Conservation (phyloP, 129 eudicot species). For the Logfia minima region DNA sequence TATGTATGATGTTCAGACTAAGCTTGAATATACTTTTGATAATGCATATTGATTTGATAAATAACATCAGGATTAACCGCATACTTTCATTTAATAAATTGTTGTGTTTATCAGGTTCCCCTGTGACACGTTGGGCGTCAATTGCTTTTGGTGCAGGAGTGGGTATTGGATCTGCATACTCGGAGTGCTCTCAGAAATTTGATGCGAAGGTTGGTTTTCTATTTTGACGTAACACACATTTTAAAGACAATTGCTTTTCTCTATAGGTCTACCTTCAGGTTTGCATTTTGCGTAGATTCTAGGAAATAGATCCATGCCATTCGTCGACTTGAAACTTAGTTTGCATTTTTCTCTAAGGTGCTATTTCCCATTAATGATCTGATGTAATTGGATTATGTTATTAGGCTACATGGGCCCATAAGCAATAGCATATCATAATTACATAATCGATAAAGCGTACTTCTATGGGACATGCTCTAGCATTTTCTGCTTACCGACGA, state of each 20-base stretch:
- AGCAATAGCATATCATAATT: no score
- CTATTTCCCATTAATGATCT: no score
- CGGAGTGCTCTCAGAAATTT: conserved; percentile 72
- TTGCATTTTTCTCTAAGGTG: no score
- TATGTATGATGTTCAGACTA: not conserved
- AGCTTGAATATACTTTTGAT: not conserved
- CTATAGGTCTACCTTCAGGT: not conserved
- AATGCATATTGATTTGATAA: not conserved
- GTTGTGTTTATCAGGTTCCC: conserved; percentile 52
- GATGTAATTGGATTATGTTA: no score
- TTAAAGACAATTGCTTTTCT: not conserved
- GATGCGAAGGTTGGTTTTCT: conserved; percentile 41
- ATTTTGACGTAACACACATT: not conserved
- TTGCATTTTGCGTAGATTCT: no score
- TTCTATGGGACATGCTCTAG: no score
- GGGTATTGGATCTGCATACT: conserved; percentile 87
- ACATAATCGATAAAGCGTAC: no score
- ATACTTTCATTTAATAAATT: not conserved
- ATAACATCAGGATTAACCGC: not conserved
- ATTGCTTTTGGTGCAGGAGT: conserved; percentile 92
- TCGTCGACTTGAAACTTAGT: no score
- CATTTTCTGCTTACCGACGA: no score
- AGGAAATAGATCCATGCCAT: no score
- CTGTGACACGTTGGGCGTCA: conserved; percentile 85
- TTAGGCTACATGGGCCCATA: no score